phyloP scores from a whole-genome alignment of 176 grass and related monocot species.

The Pharus latifolius region DNA sequence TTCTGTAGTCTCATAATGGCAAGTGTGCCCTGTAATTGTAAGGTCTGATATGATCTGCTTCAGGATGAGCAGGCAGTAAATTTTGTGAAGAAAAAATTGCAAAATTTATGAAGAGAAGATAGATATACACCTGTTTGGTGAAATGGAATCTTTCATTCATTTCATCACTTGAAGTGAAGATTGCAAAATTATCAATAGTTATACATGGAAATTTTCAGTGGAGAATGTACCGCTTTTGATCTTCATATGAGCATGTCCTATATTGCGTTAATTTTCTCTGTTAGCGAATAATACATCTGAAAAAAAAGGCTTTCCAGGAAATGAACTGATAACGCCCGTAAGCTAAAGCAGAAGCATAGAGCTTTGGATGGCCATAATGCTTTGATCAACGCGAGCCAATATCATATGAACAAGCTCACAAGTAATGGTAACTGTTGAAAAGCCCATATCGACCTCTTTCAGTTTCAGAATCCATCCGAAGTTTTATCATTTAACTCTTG shows the following conservation, averaged over 20 bases:
- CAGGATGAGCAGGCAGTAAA: background rate
- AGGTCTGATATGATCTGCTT: too few relatives aligned
- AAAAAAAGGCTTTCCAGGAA: background rate
- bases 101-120: background rate
- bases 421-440: background rate
- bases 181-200: background rate
- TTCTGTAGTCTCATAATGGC: background rate
- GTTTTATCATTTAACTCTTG: slow-evolving; percentile 37
- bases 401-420: background rate
- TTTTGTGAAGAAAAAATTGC: background rate
- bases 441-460: background rate
- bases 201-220: background rate
- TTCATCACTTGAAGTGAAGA: background rate
- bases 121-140: background rate
- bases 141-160: background rate
- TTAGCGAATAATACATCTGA: background rate
- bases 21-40: background rate
- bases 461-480: background rate
- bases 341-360: background rate
- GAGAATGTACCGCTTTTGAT: background rate
- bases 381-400: background rate
- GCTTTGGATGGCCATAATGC: background rate
- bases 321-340: background rate
- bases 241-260: background rate
- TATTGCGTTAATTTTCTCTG: background rate